Base-by-base conservation (phyloP, 73 alveolate genomes). In the Paramecium primaurelia region DNA sequence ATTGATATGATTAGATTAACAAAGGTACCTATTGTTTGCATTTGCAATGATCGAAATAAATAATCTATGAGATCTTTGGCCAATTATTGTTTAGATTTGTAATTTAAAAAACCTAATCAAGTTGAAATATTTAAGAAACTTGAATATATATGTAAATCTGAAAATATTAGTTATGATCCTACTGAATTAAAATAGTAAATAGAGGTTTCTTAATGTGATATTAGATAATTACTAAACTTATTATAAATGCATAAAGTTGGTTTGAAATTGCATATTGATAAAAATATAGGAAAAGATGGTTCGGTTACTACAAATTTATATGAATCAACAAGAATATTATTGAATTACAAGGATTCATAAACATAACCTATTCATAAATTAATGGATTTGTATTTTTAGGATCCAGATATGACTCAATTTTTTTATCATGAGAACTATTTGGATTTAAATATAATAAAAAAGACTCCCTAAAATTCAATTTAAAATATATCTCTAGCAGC, bases 21-120 rank as follows among this genome's bases (percentile, higher is more conserved):
- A 1, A 95, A 96, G 77, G 97, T 97, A 10, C 99, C 99, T 6
- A 96, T 98, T 16, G 97, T 98, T 60, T 98, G 99, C 84, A 98
- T 98, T 37, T 97, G 99, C 89, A 98, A 98, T 84, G 99, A 98
- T 93, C 94, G 99, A 58, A 93, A 92, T 80, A 96, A 95, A 89
- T 92, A 95, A 58, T 97, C 97, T 86, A 86, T 98, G 59, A 88
- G 89, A 94, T 59, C 97, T 77, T 93, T 98, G 26, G 97, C 95
- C 5, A 96, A 96, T 89, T 93, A 98, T 92, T 98, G 99, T 93
- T 98, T 97, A 91, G 99, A 98, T 92, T 85, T 98, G 58, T 95
- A 98, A 92, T 98, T 98, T 94, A 58, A 54, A 16, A 97, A 96
- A 88, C 99, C 99, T n/a, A 93, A 93, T 92, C 88, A 92, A 88